These are phyloP conservation scores for Peronospora farinosa DNA, from an alignment of 352 stramenopile genomes.

Conservation along the genomic window DNA sequence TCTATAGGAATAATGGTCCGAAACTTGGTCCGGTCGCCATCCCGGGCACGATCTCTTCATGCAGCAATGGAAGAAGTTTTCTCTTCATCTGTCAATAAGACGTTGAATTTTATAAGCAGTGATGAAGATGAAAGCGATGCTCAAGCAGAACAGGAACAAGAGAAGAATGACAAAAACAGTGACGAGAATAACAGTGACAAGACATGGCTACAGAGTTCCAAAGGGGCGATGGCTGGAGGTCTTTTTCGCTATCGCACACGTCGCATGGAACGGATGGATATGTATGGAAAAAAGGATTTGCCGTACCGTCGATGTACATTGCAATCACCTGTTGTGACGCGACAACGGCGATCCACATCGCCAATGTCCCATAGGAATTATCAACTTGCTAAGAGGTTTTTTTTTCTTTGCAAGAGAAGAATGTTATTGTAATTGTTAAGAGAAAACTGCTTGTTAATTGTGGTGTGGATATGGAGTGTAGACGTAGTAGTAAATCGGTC, in stretches of 20 bases:
- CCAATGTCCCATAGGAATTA: slow-evolving; percentile 12
- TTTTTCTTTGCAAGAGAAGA: not conserved
- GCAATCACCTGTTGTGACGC: slow-evolving; percentile 14
- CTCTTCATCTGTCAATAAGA: slow-evolving; percentile 31
- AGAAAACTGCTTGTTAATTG: slow-evolving; percentile 1
- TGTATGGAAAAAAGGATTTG: slow-evolving; percentile 21
- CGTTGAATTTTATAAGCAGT: slow-evolving; percentile 31
- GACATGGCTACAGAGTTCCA: not conserved
- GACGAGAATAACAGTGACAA: slow-evolving; percentile 6
- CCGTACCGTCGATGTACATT: slow-evolving; percentile 9
- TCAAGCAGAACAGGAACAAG: slow-evolving; percentile 13
- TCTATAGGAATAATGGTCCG: slow-evolving; percentile 11
- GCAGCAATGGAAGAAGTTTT: slow-evolving; percentile 23
- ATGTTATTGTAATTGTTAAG: not conserved
- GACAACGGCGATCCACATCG: slow-evolving; percentile 2
- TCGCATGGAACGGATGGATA: slow-evolving; percentile 21
- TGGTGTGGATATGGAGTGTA: slow-evolving; percentile 4
- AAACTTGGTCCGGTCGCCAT: slow-evolving; percentile 7
- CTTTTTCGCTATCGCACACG: slow-evolving; percentile 30
- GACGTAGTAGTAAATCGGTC: slow-evolving; percentile 17
- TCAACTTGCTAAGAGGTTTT: slow-evolving; percentile 14
- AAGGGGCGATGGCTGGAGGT: slow-evolving; percentile 3
- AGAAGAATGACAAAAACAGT: slow-evolving; percentile 5
- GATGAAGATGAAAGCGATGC: slow-evolving; percentile 14
- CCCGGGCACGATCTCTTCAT: slow-evolving; percentile 27